These are phyloP conservation scores for Phytophthora sojae DNA, from an alignment of 352 stramenopile species.

Conservation along the genomic window DNA sequence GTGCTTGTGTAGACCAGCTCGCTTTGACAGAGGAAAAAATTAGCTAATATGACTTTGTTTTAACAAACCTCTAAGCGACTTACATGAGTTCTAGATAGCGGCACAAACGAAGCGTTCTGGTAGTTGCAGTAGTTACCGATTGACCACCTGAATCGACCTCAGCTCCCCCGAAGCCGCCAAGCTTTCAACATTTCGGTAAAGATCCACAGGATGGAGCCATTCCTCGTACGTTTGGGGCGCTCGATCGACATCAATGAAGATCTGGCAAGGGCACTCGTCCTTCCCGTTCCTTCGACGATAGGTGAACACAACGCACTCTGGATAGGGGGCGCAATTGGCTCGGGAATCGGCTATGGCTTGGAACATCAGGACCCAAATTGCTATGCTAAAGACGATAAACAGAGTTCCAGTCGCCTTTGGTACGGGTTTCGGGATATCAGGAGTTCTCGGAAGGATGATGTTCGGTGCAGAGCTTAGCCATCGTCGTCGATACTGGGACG, in stretches of 20 bases:
- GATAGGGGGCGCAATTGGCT: constrained; percentile 24
- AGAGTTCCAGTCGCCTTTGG: constrained; percentile 26
- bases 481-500: constrained; percentile 15
- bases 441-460: not conserved
- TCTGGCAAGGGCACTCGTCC: constrained; percentile 20
- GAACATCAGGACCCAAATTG: constrained; percentile 25
- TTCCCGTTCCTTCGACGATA: constrained; percentile 24
- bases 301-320: constrained; percentile 35
- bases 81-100: constrained; percentile 30
- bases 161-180: constrained; percentile 29
- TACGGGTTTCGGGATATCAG: constrained; percentile 10
- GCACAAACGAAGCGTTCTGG: constrained; percentile 32
- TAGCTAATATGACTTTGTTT: not conserved
- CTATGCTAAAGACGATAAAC: constrained; percentile 22
- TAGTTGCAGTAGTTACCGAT: constrained; percentile 20
- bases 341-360: constrained; percentile 21
- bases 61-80: not conserved
- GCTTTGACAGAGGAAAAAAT: not conserved
- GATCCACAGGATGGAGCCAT: constrained; percentile 29
- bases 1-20: constrained; percentile 24
- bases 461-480: not conserved
- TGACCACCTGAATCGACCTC: constrained; percentile 37
- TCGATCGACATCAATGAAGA: constrained; percentile 32
- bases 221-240: constrained; percentile 32
- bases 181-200: constrained; percentile 15